A percentile compares a stretch with the other conserved stretches of the same genome.
Evolutionary conservation across 129 eudicot genomes (phyloP).

Genomic region (Centaurea solstitialis): DNA sequence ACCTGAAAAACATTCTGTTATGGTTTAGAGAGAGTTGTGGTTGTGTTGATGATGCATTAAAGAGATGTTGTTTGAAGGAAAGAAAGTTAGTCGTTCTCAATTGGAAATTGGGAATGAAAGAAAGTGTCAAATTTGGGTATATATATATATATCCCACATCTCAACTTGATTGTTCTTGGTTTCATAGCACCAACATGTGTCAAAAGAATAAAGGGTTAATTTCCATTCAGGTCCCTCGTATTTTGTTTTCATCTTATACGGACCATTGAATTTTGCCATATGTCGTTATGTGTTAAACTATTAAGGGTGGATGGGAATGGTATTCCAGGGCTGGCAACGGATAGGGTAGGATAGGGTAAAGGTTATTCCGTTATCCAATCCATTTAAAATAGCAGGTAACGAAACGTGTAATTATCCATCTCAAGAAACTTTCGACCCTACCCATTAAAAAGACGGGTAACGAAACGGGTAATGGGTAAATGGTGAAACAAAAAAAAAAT

Average conservation of each 20-base stretch:
- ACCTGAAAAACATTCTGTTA: constrained; percentile 34
- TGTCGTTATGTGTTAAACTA: neutral
- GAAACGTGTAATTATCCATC: too few relatives aligned
- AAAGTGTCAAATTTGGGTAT: constrained; percentile 24
- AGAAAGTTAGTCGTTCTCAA: constrained; percentile 15
- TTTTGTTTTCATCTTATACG: neutral
- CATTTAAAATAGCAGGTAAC: too few relatives aligned
- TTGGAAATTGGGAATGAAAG: neutral
- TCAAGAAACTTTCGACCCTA: too few relatives aligned
- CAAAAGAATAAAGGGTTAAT: neutral
- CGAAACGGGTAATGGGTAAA: too few relatives aligned
- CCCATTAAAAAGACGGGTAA: too few relatives aligned
- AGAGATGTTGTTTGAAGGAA: neutral
- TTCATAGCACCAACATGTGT: constrained; percentile 28
- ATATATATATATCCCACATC: neutral
- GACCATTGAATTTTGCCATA: neutral
- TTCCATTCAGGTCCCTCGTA: constrained; percentile 9
- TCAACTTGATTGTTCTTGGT: constrained; percentile 21
- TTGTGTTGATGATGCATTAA: constrained; percentile 22
- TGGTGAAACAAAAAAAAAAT: too few relatives aligned
- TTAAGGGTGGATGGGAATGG: too few relatives aligned
- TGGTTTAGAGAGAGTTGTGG: neutral
- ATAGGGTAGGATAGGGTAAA: too few relatives aligned
- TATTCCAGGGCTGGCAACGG: too few relatives aligned
- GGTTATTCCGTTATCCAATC: too few relatives aligned